Percentiles rank a stretch among this genome's conserved stretches.
phyloP scores from a whole-genome alignment of 2,329 filamentous ascomycete genomes.

The Colletotrichum siamense region DNA sequence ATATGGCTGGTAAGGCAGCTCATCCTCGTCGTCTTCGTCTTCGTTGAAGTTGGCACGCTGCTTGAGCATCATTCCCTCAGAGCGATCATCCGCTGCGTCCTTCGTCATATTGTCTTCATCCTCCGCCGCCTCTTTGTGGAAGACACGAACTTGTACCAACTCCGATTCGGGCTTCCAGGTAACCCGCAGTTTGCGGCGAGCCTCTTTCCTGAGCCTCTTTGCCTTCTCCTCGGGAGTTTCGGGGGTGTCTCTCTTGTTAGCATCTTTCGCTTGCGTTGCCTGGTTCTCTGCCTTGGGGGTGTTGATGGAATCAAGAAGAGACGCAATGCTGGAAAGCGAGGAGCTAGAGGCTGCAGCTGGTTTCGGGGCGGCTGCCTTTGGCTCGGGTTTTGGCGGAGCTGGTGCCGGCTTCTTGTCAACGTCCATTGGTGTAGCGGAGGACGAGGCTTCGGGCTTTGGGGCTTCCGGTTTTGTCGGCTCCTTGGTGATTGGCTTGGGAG shows the following conservation, averaged over 20 bases:
- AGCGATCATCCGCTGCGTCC: slow-evolving; percentile 75
- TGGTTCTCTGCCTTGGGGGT: slow-evolving; percentile 51
- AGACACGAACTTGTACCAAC: slow-evolving; percentile 70
- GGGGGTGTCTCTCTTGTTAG: slow-evolving; percentile 43
- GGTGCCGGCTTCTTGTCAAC: slow-evolving; percentile 15
- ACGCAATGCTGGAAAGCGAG: slow-evolving; percentile 56
- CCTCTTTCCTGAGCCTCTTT: slow-evolving; percentile 75
- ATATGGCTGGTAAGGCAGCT: slow-evolving; percentile 59
- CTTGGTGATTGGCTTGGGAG: slow-evolving; percentile 35
- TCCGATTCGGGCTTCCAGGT: slow-evolving; percentile 72
- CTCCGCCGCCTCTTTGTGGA: slow-evolving; percentile 75
- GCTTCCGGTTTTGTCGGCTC: slow-evolving; percentile 27
- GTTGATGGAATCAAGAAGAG: slow-evolving; percentile 57
- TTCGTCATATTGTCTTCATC: slow-evolving; percentile 73
- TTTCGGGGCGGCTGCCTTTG: slow-evolving; percentile 27
- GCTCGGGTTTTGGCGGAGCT: slow-evolving; percentile 30
- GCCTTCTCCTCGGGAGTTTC: slow-evolving; percentile 73
- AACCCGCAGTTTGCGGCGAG: slow-evolving; percentile 72
- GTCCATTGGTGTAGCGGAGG: slow-evolving; percentile 17
- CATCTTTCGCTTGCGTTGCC: slow-evolving; percentile 54
- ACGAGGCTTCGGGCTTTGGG: slow-evolving; percentile 19
- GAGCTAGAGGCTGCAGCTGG: slow-evolving; percentile 37
- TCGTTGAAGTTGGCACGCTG: slow-evolving; percentile 52
- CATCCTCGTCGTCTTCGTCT: slow-evolving; percentile 63
- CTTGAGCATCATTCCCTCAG: slow-evolving; percentile 74